Evolutionary conservation across 2,329 filamentous ascomycete species (phyloP).

Genomic region (Dryadomyces quercus-mongolicae): DNA sequence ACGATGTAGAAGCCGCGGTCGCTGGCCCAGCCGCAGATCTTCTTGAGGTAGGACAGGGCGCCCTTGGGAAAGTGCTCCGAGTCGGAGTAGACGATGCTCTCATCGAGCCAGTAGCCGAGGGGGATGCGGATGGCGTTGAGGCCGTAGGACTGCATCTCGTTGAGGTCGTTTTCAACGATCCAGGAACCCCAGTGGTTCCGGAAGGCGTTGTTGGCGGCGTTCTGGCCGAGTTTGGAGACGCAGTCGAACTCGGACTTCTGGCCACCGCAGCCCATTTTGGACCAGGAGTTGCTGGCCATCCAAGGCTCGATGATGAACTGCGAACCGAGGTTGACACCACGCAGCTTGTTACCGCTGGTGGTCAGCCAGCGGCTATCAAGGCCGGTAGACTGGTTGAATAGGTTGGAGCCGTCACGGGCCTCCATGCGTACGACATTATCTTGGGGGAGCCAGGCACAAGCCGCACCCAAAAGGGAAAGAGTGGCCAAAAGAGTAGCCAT

Average conservation of each 20-base stretch:
- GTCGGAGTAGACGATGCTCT: constrained; percentile 31
- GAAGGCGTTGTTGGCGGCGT: constrained; percentile 31
- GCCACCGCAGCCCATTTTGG: constrained; percentile 31
- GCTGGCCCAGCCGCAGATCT: constrained; percentile 33
- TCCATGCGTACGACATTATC: constrained; percentile 8
- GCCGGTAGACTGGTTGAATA: constrained; percentile 7
- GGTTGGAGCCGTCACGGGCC: constrained; percentile 8
- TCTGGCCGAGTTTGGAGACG: constrained; percentile 33
- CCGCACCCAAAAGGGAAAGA: constrained; percentile 1
- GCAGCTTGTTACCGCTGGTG: constrained; percentile 17
- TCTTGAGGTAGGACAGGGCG: constrained; percentile 31
- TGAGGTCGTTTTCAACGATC: constrained; percentile 35
- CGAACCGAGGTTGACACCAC: constrained; percentile 42
- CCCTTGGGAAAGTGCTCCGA: constrained; percentile 40
- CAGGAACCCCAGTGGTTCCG: constrained; percentile 36
- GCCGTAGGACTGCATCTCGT: constrained; percentile 33
- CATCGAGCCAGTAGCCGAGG: constrained; percentile 42
- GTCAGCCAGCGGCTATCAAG: constrained; percentile 6
- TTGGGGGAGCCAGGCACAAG: constrained; percentile 9
- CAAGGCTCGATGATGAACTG: constrained; percentile 42
- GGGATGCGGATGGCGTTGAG: constrained; percentile 43
- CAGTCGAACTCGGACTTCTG: constrained; percentile 42
- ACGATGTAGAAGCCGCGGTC: constrained; percentile 39
- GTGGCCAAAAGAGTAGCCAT: not conserved
- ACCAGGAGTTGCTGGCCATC: constrained; percentile 35